A percentile compares a stretch with the other conserved stretches of the same genome.
Conservation (phyloP, 352 stramenopile species). For the Phytopythium chamaehyphon region DNA sequence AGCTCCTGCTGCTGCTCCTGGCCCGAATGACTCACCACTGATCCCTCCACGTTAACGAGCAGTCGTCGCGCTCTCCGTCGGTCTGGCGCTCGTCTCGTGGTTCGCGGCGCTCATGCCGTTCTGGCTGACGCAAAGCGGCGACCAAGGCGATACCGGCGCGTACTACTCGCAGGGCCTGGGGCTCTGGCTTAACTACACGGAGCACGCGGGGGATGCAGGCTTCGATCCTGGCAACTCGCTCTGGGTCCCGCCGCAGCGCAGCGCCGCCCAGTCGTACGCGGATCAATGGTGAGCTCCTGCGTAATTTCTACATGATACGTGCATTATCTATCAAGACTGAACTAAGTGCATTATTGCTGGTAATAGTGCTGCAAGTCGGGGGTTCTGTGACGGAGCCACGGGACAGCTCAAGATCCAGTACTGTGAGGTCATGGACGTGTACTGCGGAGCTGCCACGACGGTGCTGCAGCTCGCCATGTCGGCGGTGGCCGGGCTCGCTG, state of each 20-base stretch:
- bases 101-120: constrained; percentile 66
- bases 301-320: neutral
- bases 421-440: constrained; percentile 67
- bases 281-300: constrained; percentile 45
- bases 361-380: neutral
- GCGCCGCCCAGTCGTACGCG: constrained; percentile 46
- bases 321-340: no score
- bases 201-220: constrained; percentile 55
- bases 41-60: constrained; percentile 1
- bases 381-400: constrained; percentile 45
- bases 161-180: constrained; percentile 79
- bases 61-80: constrained; percentile 50
- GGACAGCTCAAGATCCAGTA: constrained; percentile 74
- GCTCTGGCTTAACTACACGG: constrained; percentile 81
- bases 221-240: constrained; percentile 79
- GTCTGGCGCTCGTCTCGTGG: constrained; percentile 52
- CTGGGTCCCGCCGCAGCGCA: constrained; percentile 65
- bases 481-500: constrained; percentile 35
- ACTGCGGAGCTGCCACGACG: constrained; percentile 54
- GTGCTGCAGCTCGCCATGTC: constrained; percentile 60
- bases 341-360: no score
- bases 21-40: constrained; percentile 1
- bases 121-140: constrained; percentile 63
- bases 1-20: neutral
- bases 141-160: constrained; percentile 26